Evolutionary conservation across 2,329 filamentous ascomycete genomes (phyloP).

Genomic region (Colletotrichum sp.): DNA sequence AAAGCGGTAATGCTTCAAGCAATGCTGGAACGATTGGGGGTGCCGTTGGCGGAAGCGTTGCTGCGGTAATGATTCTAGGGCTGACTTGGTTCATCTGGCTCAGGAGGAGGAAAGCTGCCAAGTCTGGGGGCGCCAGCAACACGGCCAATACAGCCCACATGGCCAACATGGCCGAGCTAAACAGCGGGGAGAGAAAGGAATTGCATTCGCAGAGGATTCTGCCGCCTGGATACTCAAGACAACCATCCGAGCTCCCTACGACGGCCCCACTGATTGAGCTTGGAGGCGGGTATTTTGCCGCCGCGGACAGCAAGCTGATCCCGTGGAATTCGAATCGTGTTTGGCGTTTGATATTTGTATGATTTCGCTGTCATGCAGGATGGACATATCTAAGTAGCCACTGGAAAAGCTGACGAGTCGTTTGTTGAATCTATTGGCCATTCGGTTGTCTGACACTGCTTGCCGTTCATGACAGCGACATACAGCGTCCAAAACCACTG

Average conservation of each 20-base stretch:
- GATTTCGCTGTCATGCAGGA: accelerated
- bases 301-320: neutral
- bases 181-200: neutral
- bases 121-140: neutral
- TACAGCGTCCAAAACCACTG: no score
- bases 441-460: no score
- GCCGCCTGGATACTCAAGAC: neutral
- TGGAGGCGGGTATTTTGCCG: neutral
- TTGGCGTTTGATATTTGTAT: neutral
- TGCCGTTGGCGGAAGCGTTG: neutral
- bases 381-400: neutral
- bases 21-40: neutral
- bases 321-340: neutral
- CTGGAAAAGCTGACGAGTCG: neutral
- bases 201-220: neutral
- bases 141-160: neutral
- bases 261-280: neutral
- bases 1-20: neutral
- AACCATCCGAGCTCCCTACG: neutral
- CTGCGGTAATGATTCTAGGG: neutral
- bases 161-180: neutral
- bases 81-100: neutral
- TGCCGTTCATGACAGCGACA: no score
- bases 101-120: neutral
- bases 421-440: neutral